phyloP scores from a whole-genome alignment of 345 rosid genomes.

The Balakata baccata region DNA sequence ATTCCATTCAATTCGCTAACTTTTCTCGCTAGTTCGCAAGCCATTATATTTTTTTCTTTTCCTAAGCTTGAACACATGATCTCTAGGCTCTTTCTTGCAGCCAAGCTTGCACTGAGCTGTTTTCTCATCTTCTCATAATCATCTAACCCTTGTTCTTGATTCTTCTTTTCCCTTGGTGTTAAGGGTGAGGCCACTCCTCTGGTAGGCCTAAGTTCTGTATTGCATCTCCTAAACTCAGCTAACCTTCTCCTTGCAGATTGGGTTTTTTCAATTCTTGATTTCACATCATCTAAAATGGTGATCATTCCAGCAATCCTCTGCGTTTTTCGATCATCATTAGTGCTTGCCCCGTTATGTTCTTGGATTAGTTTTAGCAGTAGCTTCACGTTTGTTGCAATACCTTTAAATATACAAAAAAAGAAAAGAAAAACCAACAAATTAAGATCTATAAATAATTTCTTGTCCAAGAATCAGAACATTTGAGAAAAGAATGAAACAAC shows the following conservation, averaged over 20 bases:
- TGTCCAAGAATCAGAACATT: neutral
- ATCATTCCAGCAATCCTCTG: slow-evolving; percentile 70
- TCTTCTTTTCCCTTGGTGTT: slow-evolving; percentile 25
- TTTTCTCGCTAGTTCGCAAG: slow-evolving; percentile 55
- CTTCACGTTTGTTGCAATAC: slow-evolving; percentile 58
- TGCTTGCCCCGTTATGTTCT: slow-evolving; percentile 58
- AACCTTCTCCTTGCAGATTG: slow-evolving; percentile 35
- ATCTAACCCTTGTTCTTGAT: slow-evolving; percentile 22
- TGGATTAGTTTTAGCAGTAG: slow-evolving; percentile 63
- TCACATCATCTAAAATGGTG: slow-evolving; percentile 67
- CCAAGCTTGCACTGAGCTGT: slow-evolving; percentile 50
- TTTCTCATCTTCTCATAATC: slow-evolving; percentile 53
- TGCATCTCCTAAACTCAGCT: slow-evolving; percentile 68
- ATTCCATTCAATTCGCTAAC: slow-evolving; percentile 52
- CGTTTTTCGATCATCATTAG: slow-evolving; percentile 45
- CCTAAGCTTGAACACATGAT: slow-evolving; percentile 83
- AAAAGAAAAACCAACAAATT: neutral
- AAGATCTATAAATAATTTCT: neutral
- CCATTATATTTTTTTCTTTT: slow-evolving; percentile 78
- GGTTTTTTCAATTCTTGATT: slow-evolving; percentile 55
- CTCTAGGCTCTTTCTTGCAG: slow-evolving; percentile 68
- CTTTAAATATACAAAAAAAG: slow-evolving; percentile 23
- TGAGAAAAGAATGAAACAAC: neutral
- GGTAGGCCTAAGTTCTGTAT: slow-evolving; percentile 57
- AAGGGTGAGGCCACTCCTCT: slow-evolving; percentile 2